Percentiles rank a stretch among this genome's conserved stretches.
Evolutionary conservation across 352 stramenopile species (phyloP).

Genomic region (Pythium phragmitis): DNA sequence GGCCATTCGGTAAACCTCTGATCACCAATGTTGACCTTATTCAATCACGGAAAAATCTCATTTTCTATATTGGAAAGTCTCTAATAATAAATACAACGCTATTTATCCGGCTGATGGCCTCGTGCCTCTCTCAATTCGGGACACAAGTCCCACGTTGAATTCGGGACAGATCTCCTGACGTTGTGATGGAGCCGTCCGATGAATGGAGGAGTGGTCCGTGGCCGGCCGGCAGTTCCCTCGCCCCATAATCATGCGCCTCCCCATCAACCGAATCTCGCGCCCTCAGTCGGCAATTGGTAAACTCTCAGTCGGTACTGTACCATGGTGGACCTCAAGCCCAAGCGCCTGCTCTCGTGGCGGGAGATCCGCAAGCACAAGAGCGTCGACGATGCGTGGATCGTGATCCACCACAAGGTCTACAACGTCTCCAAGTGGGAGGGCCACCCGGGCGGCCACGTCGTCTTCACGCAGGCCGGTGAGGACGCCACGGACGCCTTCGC

Average conservation of each 20-base stretch:
- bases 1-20: neutral
- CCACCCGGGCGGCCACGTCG: conserved; percentile 90
- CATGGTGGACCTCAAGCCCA: conserved; percentile 73
- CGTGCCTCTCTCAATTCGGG: conserved; percentile 3
- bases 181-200: neutral
- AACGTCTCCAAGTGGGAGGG: conserved; percentile 86
- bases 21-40: neutral
- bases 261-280: neutral
- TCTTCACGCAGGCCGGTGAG: conserved; percentile 97
- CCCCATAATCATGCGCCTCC: conserved; percentile 18
- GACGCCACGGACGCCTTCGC: conserved; percentile 99
- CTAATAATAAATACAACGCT: neutral
- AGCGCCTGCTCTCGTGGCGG: conserved; percentile 71
- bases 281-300: conserved; percentile 16
- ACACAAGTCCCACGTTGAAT: conserved; percentile 5
- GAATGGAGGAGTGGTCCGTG: conserved; percentile 2
- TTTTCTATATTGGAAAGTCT: neutral
- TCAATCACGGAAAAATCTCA: neutral
- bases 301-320: conserved; percentile 1
- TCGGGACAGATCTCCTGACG: conserved; percentile 13
- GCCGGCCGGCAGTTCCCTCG: neutral
- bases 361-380: conserved; percentile 79
- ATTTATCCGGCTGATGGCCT: neutral
- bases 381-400: conserved; percentile 81
- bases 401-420: conserved; percentile 92